phyloP scores from a whole-genome alignment of 2,329 filamentous ascomycete species.

The Trichoderma cornu-damae region DNA sequence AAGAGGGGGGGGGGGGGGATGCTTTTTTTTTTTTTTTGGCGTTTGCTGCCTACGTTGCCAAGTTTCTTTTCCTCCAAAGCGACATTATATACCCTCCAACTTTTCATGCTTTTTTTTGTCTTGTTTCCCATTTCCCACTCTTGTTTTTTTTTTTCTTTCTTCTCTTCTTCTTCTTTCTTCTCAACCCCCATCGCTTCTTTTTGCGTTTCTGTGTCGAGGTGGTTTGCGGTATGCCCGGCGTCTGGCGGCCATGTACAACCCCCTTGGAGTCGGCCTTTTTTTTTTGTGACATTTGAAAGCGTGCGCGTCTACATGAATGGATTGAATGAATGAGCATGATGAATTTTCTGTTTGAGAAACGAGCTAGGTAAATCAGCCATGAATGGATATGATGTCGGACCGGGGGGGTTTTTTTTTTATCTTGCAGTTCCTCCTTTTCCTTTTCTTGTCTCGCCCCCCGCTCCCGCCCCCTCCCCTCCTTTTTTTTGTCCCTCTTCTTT shows the following conservation, averaged over 20 bases:
- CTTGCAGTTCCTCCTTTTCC: background rate
- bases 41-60: background rate
- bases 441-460: background rate
- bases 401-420: background rate
- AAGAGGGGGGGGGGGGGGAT: too few species aligned
- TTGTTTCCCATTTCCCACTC: background rate
- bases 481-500: background rate
- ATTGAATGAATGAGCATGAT: slow-evolving; percentile 12
- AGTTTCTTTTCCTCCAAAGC: background rate
- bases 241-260: background rate
- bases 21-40: background rate
- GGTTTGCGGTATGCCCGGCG: background rate
- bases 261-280: background rate
- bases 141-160: background rate
- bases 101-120: background rate
- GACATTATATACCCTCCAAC: slow-evolving; percentile 2
- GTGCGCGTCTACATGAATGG: background rate
- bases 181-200: background rate
- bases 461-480: too few species aligned
- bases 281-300: slow-evolving; percentile 11
- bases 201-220: background rate
- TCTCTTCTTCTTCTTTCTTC: background rate
- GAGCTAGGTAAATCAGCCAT: slow-evolving; percentile 4
- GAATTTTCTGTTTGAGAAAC: background rate
- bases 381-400: slow-evolving; percentile 8